Base-by-base conservation (phyloP, 1,139 yeast species). In the Geotrichum klebahnii region DNA sequence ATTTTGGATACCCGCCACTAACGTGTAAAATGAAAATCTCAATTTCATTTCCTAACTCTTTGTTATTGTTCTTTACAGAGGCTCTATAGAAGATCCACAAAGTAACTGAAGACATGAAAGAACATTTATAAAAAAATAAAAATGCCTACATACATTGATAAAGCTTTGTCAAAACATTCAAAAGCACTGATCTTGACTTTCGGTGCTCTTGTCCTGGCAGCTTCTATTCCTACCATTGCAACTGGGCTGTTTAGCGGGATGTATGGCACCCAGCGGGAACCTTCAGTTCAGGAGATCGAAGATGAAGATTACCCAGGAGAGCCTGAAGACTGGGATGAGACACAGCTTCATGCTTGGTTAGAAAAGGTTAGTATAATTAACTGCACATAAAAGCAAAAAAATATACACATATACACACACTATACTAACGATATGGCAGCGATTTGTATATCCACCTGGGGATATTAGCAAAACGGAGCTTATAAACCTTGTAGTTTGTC, bases 401-500 rank as follows among this genome's bases (percentile, higher is more conserved):
- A n/a, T n/a, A n/a, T n/a, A n/a, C n/a, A n/a, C n/a, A n/a, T n/a
- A n/a, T n/a, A n/a, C n/a, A n/a, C n/a, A n/a, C n/a, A n/a, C n/a
- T n/a, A n/a, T n/a, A n/a, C n/a, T n/a, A n/a, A n/a, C n/a, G n/a
- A n/a, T n/a, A n/a, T n/a, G n/a, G 35, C 46, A 61, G 61, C 57
- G 65, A 22, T 55, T 50, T 40, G 53, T 61, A 10, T 55, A 53
- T 45, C 63, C 64, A 3, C 57, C 64, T 3, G 59, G 56, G n/a
- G 59, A 54, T 34, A 50, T 58, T 14, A 42, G 58, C 23, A 51
- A 54, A 32, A 57, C 53, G 6, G 55, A 59, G 42, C 55, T 61
- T 12, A 56, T 61, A 5, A 31, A 42, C 3, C 53, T 61, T 14
- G 64, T 58, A 3, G 53, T 51, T 39, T 23, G 46, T 19, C 48